These are phyloP conservation scores for Alnus rubra DNA, from an alignment of 306 rosid genomes.

Conservation along the genomic window DNA sequence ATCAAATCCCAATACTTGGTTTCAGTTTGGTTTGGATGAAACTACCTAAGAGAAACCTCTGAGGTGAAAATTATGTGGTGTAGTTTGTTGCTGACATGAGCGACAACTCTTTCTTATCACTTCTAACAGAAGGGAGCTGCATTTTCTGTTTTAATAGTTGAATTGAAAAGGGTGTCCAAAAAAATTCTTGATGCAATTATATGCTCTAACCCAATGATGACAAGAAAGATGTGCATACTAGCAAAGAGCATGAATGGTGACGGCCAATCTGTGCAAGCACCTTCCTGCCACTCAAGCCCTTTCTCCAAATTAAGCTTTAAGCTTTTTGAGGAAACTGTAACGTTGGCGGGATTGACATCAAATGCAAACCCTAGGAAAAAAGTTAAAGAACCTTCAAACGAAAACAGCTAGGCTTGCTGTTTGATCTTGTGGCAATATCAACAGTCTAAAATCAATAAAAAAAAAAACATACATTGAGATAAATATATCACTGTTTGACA, in stretches of 20 bases:
- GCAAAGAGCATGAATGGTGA: not conserved
- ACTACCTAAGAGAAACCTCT: not conserved
- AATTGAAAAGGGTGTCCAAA: not conserved
- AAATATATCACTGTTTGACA: too few relatives aligned
- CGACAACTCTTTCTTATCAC: not conserved
- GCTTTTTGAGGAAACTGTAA: not conserved
- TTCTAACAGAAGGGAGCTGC: not conserved
- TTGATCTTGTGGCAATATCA: too few relatives aligned
- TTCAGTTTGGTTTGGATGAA: not conserved
- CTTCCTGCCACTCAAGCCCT: not conserved
- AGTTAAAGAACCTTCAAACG: too few relatives aligned
- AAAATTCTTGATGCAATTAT: not conserved
- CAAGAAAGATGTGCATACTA: too few relatives aligned
- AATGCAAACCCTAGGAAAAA: not conserved
- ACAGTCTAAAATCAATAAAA: not conserved
- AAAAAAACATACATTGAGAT: too few relatives aligned
- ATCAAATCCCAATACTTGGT: not conserved
- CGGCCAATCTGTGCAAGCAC: not conserved
- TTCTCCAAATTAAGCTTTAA: not conserved
- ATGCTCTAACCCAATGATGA: not conserved
- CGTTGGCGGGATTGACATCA: not conserved
- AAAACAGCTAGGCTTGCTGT: too few relatives aligned
- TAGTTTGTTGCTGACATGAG: not conserved
- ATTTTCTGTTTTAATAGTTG: not conserved
- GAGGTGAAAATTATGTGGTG: not conserved